A percentile compares a stretch with the other conserved stretches of the same genome.
Conservation (phyloP, 192 early-diverging fungal species). For the Jimgerdemannia flammicorona region DNA sequence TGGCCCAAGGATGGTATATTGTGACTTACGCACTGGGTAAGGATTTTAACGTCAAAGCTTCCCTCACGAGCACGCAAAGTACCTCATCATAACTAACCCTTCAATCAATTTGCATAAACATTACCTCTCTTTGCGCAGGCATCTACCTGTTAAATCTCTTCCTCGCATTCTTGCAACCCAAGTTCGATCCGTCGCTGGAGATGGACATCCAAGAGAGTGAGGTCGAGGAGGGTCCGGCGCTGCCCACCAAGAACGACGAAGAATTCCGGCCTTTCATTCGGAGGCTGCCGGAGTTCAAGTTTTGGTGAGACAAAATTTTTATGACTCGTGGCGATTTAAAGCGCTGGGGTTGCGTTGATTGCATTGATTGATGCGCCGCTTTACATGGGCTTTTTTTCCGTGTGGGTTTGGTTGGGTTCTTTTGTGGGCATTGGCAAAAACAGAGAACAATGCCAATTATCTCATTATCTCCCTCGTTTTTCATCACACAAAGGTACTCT, state of each 20-base stretch:
- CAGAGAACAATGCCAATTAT: too few relatives aligned
- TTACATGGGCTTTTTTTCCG: too few relatives aligned
- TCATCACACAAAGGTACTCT: slow-evolving; percentile 54
- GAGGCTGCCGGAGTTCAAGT: slow-evolving; percentile 97
- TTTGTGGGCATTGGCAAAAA: too few relatives aligned
- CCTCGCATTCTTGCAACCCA: slow-evolving; percentile 94
- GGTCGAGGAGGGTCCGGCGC: slow-evolving; percentile 56
- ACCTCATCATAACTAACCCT: too few relatives aligned
- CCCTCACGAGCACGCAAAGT: slow-evolving; percentile 1
- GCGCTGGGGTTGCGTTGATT: background rate
- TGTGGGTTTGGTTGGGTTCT: too few relatives aligned
- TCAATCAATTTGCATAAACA: too few relatives aligned
- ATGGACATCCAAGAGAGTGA: slow-evolving; percentile 60
- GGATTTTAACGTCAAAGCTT: background rate
- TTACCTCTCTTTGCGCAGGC: slow-evolving; percentile 57
- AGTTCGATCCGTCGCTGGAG: slow-evolving; percentile 89
- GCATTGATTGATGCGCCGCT: background rate
- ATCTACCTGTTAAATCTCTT: slow-evolving; percentile 96
- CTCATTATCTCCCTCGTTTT: too few relatives aligned
- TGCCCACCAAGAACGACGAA: slow-evolving; percentile 87
- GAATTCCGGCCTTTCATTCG: slow-evolving; percentile 98
- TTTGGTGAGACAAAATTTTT: slow-evolving; percentile 66
- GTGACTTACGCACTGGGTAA: slow-evolving; percentile 59
- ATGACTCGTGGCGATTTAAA: background rate
- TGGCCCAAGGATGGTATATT: slow-evolving; percentile 93